A percentile compares a stretch with the other conserved stretches of the same genome.
Conservation (phyloP, 208 protist species). For the Acanthamoeba triangularis region DNA sequence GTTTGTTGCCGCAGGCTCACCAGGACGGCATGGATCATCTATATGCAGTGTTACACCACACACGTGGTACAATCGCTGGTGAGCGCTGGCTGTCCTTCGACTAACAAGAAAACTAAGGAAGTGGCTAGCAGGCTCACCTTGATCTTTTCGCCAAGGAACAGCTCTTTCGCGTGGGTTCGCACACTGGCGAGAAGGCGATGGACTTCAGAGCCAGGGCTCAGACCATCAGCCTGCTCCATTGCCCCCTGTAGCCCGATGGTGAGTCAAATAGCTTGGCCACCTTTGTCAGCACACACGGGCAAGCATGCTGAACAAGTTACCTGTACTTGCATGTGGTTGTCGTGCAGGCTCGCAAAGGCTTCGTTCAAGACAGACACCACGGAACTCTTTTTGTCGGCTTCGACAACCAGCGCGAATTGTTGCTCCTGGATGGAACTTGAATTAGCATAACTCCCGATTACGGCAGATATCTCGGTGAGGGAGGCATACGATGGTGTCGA, state of each 20-base stretch:
- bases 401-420: constrained; percentile 20
- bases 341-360: not conserved
- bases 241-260: not conserved
- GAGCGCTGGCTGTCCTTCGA: no score
- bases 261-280: not conserved
- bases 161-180: not conserved
- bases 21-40: not conserved
- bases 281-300: no score
- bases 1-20: not conserved
- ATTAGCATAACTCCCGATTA: not conserved
- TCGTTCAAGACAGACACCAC: constrained; percentile 4
- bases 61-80: not conserved
- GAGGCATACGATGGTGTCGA: not conserved
- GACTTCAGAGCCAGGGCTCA: not conserved
- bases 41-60: not conserved
- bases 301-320: not conserved
- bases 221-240: not conserved
- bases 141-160: constrained; percentile 64
- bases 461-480: not conserved
- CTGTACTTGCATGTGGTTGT: constrained; percentile 30
- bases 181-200: not conserved
- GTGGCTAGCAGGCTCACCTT: not conserved
- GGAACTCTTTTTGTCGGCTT: not conserved
- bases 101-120: not conserved
- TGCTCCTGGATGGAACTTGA: not conserved